Percentiles rank a stretch among this genome's conserved stretches.
phyloP scores from a whole-genome alignment of 495 filamentous ascomycete species.

The Aspergillus wentii region DNA sequence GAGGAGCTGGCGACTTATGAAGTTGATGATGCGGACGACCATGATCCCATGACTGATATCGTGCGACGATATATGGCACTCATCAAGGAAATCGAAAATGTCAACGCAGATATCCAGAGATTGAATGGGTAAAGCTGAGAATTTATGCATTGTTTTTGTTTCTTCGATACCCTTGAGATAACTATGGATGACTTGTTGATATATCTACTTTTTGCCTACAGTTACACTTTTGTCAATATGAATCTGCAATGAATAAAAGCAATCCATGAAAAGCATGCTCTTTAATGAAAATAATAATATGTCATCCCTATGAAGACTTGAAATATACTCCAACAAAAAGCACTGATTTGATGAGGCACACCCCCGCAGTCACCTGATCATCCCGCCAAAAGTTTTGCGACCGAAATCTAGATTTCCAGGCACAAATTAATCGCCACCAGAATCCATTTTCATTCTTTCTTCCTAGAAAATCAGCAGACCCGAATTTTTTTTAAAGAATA shows the following conservation, averaged over 20 bases:
- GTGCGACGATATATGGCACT: conserved; percentile 55
- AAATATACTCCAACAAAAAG: too few relatives aligned
- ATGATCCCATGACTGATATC: conserved; percentile 53
- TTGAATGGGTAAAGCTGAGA: conserved; percentile 27
- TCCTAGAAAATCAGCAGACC: conserved; percentile 1
- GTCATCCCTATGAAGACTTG: too few relatives aligned
- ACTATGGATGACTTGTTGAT: too few relatives aligned
- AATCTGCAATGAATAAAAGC: too few relatives aligned
- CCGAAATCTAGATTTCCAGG: conserved; percentile 4
- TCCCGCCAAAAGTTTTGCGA: conserved; percentile 25
- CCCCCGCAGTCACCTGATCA: conserved; percentile 28
- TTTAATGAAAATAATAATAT: too few relatives aligned
- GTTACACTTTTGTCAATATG: too few relatives aligned
- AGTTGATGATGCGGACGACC: conserved; percentile 25
- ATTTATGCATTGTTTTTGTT: neutral
- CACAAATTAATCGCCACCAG: neutral
- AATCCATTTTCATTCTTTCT: conserved; percentile 1
- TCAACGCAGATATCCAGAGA: conserved; percentile 52
- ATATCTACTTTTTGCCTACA: too few relatives aligned
- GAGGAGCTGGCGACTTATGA: conserved; percentile 52
- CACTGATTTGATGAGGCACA: conserved; percentile 1
- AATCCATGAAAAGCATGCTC: too few relatives aligned
- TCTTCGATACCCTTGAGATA: conserved; percentile 1
- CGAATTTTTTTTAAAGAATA: neutral
- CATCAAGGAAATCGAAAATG: conserved; percentile 47